Conservation (phyloP, 495 filamentous ascomycete genomes). For the Trichoderma orchidacearum region DNA sequence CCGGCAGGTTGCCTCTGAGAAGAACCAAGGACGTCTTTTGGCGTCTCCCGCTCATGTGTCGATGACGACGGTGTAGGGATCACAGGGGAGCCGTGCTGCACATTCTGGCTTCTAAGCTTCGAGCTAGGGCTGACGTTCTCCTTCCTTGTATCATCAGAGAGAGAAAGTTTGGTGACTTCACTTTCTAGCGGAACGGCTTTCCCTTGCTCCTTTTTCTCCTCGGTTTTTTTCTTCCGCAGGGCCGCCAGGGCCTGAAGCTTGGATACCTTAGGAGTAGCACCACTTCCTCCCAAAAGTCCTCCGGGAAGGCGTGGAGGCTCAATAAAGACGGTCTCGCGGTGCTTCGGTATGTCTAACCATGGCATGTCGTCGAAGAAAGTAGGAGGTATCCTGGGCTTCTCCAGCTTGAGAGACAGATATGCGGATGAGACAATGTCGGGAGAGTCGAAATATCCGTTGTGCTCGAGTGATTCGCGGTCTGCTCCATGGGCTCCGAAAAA, state of each 20-base stretch:
- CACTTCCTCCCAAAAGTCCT: conserved; percentile 64
- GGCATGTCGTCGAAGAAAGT: conserved; percentile 70
- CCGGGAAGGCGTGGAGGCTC: conserved; percentile 46
- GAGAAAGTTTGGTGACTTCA: conserved; percentile 13
- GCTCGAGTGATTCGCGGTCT: neutral
- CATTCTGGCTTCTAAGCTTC: neutral
- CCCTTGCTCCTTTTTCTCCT: conserved; percentile 38
- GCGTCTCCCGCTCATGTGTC: neutral
- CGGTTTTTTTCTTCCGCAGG: conserved; percentile 73
- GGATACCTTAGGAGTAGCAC: conserved; percentile 55
- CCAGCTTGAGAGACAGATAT: neutral
- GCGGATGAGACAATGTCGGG: neutral
- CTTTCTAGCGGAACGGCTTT: conserved; percentile 16
- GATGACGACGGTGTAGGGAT: neutral
- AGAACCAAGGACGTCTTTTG: neutral
- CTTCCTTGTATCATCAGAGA: conserved; percentile 7
- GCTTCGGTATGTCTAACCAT: conserved; percentile 64
- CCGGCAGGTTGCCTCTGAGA: neutral
- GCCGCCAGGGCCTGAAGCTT: conserved; percentile 84
- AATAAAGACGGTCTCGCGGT: conserved; percentile 56
- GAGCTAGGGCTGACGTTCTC: conserved; percentile 6
- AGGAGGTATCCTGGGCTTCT: neutral
- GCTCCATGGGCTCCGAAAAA: neutral
- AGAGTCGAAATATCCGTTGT: neutral
- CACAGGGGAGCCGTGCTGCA: neutral